A percentile compares a stretch with the other conserved stretches of the same genome.
Evolutionary conservation across 768 basidiomycete species (phyloP).

Genomic region (Auricularia sp.): DNA sequence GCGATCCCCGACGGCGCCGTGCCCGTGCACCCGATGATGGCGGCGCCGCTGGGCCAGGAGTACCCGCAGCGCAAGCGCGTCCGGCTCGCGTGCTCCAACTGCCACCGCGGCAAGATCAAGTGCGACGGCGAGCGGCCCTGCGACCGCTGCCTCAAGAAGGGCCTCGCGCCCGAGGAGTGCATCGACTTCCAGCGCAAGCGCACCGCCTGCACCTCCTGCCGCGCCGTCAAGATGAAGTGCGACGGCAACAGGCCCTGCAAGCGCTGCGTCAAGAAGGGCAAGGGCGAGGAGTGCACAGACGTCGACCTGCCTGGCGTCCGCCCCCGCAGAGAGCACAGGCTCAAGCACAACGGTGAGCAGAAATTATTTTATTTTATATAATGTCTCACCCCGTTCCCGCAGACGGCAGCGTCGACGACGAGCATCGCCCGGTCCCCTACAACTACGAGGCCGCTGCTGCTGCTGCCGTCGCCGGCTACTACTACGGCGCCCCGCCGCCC

Average conservation of each 20-base stretch:
- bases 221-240: conserved; percentile 3
- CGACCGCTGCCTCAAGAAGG: conserved; percentile 1
- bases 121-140: conserved; percentile 3
- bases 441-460: not conserved
- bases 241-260: conserved; percentile 1
- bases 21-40: not conserved
- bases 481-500: not conserved
- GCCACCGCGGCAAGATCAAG: conserved; percentile 1
- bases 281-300: not conserved
- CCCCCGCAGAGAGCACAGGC: not conserved
- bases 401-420: not conserved
- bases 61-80: conserved; percentile 2
- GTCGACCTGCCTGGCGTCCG: not conserved
- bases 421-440: not conserved
- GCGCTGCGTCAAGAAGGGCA: conserved; percentile 2
- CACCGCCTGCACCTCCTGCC: conserved; percentile 1
- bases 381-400: not conserved
- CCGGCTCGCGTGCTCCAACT: conserved; percentile 1
- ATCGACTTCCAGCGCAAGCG: conserved; percentile 2
- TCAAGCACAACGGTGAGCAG: not conserved
- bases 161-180: conserved; percentile 1
- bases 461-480: not conserved
- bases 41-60: not conserved
- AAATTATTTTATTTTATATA: not conserved
- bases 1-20: not conserved